Evolutionary conservation across 2,329 filamentous ascomycete species (phyloP), one percentile per base, ranked within the genome.

Genomic region (Trichophyton rubrum): DNA sequence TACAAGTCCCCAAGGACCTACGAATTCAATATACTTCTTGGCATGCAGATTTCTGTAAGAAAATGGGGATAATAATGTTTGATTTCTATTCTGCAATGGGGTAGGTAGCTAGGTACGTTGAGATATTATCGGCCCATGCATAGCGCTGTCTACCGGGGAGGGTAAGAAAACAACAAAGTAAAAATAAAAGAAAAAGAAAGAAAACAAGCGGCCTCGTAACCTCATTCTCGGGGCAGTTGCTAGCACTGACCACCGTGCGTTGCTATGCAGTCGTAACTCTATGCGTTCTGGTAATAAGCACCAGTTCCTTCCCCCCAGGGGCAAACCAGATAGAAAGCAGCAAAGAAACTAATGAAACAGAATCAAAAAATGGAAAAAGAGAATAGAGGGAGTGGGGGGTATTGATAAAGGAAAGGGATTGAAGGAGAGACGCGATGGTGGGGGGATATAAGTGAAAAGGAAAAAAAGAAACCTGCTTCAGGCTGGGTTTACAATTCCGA

Each of bases 171-270:
- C 15, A 55, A 55, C 13, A 35, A 55, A 35, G 11, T n/a, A 20
- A 15, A 43, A 7, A n/a, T 13, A 43, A 1, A 35, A 55, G 20
- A 3, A 13, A 20, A 15, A 20, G 7, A 6, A 5, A 43, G 17
- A 7, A 43, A 43, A 17, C 15, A 41, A n/a, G 15, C 40, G 40
- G 40, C 51, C 51, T 55, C 51, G 15, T 20, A 33, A 55, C 51
- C 51, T 55, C 51, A 38, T 55, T 55, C 51, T 55, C 51, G 51
- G 51, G n/a, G 51, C 51, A 55, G 51, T 55, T 55, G 15, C 51
- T 55, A 55, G 51, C 27, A 55, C 51, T 55, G 27, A 11, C 51
- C 51, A 27, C 51, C 51, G 27, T 27, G 15, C 51, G 22, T 55
- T 30, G 51, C 51, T 55, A 55, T 55, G 51, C 51, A 33, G 51